Base-by-base conservation (phyloP, 2,329 filamentous ascomycete genomes). In the Xylaria sp. region DNA sequence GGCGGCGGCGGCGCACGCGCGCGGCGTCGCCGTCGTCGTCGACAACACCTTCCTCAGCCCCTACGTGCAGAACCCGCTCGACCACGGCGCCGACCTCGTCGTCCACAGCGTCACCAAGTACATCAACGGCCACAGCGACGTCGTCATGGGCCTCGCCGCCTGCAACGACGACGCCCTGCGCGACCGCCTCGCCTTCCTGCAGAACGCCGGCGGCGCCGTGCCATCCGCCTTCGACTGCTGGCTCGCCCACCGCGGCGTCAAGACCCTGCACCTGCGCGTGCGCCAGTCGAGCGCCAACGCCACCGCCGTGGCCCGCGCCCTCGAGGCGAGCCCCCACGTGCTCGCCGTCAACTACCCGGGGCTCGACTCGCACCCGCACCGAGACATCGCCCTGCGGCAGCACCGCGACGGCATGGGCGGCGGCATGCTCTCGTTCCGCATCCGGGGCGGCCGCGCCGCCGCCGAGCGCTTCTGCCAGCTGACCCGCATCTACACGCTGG, bases 81-180 rank as follows among this genome's bases (percentile, higher is more conserved):
- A 95, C 70, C 91, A 93, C 71, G 94, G 94, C 65, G 94, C 94
- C 64, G 94, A 99, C 74, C 92, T 97, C 61, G 93, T 97, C 63
- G 89, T 97, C 40, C 93, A 97, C 81, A 92, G 88, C 50, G 94
- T 99, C 51, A 99, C 94, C 41, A 99, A 99, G 78, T 99, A 97
- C 78, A 97, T 99, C 78, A 97, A 97, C 73, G 94, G 94, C 46
- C 94, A 99, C 78, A 84, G 86, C 71, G 94, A 99, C 72, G 94
- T 99, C 7, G 87, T 97, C 66, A 99, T 99, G 94, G 94, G 94
- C 62, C 89, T 94, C 24, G 93, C 92, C 43, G 94, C 94, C 46
- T 95, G 96, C 83, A 97, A 97, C 82, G 90, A 88, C 24, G 86
- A 91, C 52, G 82, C 85, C 17, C 81, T 99, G 63, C 86, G 87